A percentile compares a stretch with the other conserved stretches of the same genome.
phyloP scores from a whole-genome alignment of 73 alveolate species.

The Paramecium sonneborni region DNA sequence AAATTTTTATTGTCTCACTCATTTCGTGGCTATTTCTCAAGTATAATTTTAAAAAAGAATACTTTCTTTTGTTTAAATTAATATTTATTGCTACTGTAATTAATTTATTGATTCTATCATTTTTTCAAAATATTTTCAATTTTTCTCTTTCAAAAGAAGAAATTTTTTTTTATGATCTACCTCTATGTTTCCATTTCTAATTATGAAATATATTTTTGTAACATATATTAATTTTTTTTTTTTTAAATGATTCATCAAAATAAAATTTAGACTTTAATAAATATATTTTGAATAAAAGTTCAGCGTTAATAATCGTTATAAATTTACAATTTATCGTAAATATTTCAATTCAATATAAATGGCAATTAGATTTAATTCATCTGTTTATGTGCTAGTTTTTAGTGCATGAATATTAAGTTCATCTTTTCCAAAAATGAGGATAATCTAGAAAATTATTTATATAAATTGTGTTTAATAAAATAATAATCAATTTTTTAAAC shows the following conservation, averaged over 20 bases:
- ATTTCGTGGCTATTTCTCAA: background rate
- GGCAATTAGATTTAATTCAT: constrained; percentile 21
- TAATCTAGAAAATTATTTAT: background rate
- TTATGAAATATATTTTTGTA: too few species aligned
- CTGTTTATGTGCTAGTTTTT: constrained; percentile 16
- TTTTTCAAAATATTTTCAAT: background rate
- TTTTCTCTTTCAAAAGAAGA: constrained; percentile 25
- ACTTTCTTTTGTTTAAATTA: background rate
- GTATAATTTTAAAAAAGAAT: background rate
- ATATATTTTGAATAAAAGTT: constrained; percentile 67
- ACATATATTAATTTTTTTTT: too few species aligned
- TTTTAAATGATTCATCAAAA: too few species aligned
- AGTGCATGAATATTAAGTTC: background rate
- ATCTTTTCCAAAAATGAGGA: background rate
- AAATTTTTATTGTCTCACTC: background rate
- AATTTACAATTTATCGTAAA: constrained; percentile 69
- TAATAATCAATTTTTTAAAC: background rate
- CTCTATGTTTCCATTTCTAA: constrained; percentile 81
- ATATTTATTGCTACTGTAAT: background rate
- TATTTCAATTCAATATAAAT: background rate
- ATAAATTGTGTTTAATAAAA: background rate
- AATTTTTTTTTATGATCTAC: background rate
- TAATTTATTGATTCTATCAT: background rate
- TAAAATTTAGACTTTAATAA: constrained; percentile 69
- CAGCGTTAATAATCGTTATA: constrained; percentile 54